Conservation (phyloP, 768 basidiomycete genomes). For the Rhizopogon vesiculosus region DNA sequence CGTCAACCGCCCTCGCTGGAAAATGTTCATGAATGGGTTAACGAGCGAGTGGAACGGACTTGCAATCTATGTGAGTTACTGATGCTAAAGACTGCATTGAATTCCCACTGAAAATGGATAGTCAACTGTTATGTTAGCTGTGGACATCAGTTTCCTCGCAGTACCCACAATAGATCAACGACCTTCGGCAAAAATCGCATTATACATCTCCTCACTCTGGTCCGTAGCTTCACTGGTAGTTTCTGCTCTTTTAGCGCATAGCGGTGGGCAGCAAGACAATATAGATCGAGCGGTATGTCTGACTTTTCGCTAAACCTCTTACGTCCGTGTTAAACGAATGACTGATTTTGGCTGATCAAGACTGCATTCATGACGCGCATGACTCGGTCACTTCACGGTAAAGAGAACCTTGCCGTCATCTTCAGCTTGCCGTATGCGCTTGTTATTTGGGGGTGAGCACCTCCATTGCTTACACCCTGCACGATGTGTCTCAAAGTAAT, state of each 20-base stretch:
- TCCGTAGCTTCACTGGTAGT: slow-evolving; percentile 6
- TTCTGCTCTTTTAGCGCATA: slow-evolving; percentile 3
- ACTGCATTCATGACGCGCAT: slow-evolving; percentile 5
- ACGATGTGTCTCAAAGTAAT: background rate
- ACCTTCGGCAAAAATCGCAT: background rate
- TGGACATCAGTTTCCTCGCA: slow-evolving; percentile 29
- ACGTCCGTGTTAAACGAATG: background rate
- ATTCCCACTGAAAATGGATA: background rate
- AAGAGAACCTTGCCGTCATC: slow-evolving; percentile 42
- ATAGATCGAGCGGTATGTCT: slow-evolving; percentile 35
- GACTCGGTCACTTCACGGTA: slow-evolving; percentile 22
- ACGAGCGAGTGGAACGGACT: slow-evolving; percentile 8
- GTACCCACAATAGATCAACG: slow-evolving; percentile 21
- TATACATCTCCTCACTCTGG: slow-evolving; percentile 6
- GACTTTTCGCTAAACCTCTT: background rate
- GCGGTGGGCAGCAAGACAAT: slow-evolving; percentile 30
- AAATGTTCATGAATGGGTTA: slow-evolving; percentile 17
- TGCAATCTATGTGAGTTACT: slow-evolving; percentile 7
- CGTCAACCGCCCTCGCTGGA: slow-evolving; percentile 11
- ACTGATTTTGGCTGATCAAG: background rate
- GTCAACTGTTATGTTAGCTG: slow-evolving; percentile 30
- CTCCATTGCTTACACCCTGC: background rate
- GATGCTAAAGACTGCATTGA: background rate
- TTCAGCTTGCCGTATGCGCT: slow-evolving; percentile 48
- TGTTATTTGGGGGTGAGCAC: slow-evolving; percentile 47